Evolutionary conservation across 2,329 filamentous ascomycete genomes (phyloP).

Genomic region (Orbilia ellipsospora): DNA sequence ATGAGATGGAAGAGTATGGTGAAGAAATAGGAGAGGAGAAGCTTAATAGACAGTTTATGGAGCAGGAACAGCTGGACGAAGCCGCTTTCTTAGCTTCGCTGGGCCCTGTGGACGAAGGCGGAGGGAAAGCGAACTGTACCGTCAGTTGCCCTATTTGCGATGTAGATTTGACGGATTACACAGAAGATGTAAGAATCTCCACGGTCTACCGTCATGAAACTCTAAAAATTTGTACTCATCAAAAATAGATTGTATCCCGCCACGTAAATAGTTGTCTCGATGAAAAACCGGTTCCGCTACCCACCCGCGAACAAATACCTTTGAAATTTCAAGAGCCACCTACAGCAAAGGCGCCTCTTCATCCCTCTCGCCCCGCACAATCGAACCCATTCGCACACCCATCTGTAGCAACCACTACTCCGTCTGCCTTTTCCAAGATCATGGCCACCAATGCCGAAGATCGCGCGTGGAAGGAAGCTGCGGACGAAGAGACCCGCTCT

Average conservation of each 20-base stretch:
- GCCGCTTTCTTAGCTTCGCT: constrained; percentile 71
- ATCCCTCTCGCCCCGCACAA: constrained; percentile 49
- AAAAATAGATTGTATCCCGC: constrained; percentile 75
- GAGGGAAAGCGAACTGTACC: constrained; percentile 60
- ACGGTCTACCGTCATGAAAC: constrained; percentile 58
- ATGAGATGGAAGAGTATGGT: constrained; percentile 67
- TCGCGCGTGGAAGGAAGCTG: constrained; percentile 86
- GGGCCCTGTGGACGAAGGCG: constrained; percentile 61
- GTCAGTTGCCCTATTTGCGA: constrained; percentile 54
- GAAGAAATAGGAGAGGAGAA: constrained; percentile 71
- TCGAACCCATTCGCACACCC: constrained; percentile 45
- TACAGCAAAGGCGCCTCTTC: constrained; percentile 41
- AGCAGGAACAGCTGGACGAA: constrained; percentile 72
- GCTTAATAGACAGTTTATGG: constrained; percentile 73
- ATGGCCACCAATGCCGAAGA: constrained; percentile 95
- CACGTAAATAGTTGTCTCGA: constrained; percentile 97
- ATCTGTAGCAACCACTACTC: constrained; percentile 58
- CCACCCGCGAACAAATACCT: constrained; percentile 56
- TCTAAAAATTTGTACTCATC: constrained; percentile 68
- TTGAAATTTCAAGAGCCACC: constrained; percentile 53
- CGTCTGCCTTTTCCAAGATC: constrained; percentile 87
- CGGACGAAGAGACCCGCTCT: constrained; percentile 75
- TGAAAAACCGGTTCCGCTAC: constrained; percentile 75
- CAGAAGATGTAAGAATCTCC: constrained; percentile 58
- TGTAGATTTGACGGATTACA: constrained; percentile 55